phyloP scores from a whole-genome alignment of 352 stramenopile genomes.

The Phytophthora cryptogea region DNA sequence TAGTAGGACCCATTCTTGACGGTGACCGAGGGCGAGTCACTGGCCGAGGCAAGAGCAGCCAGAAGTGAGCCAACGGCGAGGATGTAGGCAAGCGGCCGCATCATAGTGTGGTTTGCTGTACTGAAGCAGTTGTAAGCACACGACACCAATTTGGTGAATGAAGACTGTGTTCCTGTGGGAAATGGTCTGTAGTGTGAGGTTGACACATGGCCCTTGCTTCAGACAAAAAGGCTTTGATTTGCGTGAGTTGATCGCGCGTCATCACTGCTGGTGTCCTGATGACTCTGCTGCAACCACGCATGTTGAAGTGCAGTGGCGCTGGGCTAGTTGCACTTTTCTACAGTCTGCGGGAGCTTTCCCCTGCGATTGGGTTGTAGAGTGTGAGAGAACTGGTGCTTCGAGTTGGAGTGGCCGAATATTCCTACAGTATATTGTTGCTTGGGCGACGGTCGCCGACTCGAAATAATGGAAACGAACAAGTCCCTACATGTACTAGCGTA shows the following conservation, averaged over 20 bases:
- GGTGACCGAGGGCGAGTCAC: constrained; percentile 10
- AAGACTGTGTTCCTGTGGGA: not conserved
- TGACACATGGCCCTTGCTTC: not conserved
- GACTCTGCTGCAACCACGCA: constrained; percentile 1
- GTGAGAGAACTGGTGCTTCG: not conserved
- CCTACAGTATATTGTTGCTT: not conserved
- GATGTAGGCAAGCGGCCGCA: not conserved
- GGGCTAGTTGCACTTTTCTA: not conserved
- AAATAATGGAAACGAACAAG: not conserved
- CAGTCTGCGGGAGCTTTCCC: not conserved
- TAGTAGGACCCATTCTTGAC: constrained; percentile 39
- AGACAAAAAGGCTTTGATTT: not conserved
- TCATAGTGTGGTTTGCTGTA: not conserved
- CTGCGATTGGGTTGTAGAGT: too few species aligned
- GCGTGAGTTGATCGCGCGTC: not conserved
- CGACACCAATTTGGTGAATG: constrained; percentile 2
- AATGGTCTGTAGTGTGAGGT: not conserved
- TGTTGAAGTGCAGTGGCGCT: not conserved
- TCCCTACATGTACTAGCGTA: not conserved
- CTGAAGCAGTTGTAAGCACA: not conserved
- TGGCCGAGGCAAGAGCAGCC: not conserved
- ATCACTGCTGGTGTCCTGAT: not conserved
- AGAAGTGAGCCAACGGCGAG: not conserved
- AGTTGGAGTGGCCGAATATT: constrained; percentile 1
- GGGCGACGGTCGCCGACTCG: not conserved